Evolutionary conservation across 805 yeast species (phyloP), one percentile per base, ranked within the genome.

Genomic region (Sugiyamaella smithiae): DNA sequence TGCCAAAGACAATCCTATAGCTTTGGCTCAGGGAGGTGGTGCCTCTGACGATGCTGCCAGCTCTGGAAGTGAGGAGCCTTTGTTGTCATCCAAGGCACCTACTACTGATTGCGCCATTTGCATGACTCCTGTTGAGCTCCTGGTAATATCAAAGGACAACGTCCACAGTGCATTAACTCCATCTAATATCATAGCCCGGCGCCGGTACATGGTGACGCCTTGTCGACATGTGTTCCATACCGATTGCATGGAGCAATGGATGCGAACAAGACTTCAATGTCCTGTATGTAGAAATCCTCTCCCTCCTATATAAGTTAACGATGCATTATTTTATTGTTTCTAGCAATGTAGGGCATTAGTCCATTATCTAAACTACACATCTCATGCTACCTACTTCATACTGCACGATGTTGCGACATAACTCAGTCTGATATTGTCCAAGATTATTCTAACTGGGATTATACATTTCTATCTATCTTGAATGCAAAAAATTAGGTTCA

Each of bases 181-280:
- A 1, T 55, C 67, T 14, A 57, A 61, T 12, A 26, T 67, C 20
- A 53, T 67, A 26, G 70, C 67, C 2, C 50, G 71, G 12, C 58
- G 67, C 23, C 52, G 56, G 35, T 67, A 67, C 50, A 67, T 67
- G 71, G 79, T 88, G 2, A 88, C 98, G 0, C 97, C 97, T 1
- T 90, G 98, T 66, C 74, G 81, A 36, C 98, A 90, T 64, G 80
- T 88, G 7, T 91, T 89, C 76, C 97, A 90, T 62, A 77, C 88
- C 1, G 82, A 78, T n/a, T 90, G 98, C 68, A 70, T 91, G 54
- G 95, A 87, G 62, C 80, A 77, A 53, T 91, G 97, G 97, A 88
- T 91, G 97, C 79, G 82, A 64, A 85, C 88, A 63, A 87, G 89
- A 59, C 67, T 91, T 44, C 96, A 89, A 61, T 91, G 98, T 67